Base-by-base conservation (phyloP, 2,329 filamentous ascomycete genomes). In the Arachnomyces sp. region DNA sequence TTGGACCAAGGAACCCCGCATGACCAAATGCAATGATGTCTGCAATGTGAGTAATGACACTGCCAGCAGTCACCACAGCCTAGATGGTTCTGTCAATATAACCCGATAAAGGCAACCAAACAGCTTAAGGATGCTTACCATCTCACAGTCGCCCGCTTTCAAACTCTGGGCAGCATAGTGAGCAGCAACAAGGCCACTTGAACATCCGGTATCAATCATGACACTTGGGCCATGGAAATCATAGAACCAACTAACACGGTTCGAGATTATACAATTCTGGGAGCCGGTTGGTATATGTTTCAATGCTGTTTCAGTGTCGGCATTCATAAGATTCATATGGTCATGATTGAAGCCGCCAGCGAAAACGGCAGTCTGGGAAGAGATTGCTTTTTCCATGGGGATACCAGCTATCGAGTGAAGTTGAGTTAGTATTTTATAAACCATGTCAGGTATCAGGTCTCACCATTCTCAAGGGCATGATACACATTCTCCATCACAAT, bases 201-300 rank as follows among this genome's bases (percentile, higher is more conserved):
- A 53, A 35, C 57, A 60, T 4, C 47, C 54, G 15, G 54, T 54
- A 42, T 56, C 52, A n/a, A 56, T 11, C 8, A 52, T 51, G 12
- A 55, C 15, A 31, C 42, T 49, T 3, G 58, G 48, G 1, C 53
- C 56, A 11, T 42, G 40, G 14, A 53, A 44, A 36, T 54, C 52
- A 36, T 46, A 61, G 37, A 54, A 54, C 45, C 49, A 58, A 14
- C 51, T 55, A 9, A 61, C 32, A 4, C 57, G 41, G 37, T 56
- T 58, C 3, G 55, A 45, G 11, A 56, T 34, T 5, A 59, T 53
- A 4, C 51, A 43, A 17, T 34, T 39, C 4, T 36, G 45, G 12
- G 39, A 42, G 11, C 53, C 55, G 7, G 49, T 52, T 13, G 44
- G 48, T 9, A 39, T 43, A 34, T 53, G 49, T 15, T 40, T 47